Base-by-base conservation (phyloP, 1,284 basidiomycete genomes). In the Ceratobasidium sp. region DNA sequence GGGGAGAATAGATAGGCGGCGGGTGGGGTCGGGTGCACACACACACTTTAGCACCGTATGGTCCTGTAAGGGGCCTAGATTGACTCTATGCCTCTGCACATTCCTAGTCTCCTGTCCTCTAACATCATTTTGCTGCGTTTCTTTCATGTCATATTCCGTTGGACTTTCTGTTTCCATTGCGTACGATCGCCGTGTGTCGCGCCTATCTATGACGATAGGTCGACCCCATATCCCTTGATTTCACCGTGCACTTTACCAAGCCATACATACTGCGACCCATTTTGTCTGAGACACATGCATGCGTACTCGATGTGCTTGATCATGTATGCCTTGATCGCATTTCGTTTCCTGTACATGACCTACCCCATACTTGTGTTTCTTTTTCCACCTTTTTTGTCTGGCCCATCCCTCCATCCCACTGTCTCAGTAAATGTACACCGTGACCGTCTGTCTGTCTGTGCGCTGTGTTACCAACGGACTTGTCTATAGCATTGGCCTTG, bases 261-360 rank as follows among this genome's bases (percentile, higher is more conserved):
- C 60, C 53, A 44, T 11, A 41, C 36, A 41, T 41, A 11, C 29
- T 60, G 69, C 69, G 69, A 72, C 51, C 69, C 47, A 72, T 60
- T 62, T 65, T 72, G 69, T 72, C 69, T 62, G 69, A 51, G 69
- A 72, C 69, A 72, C 69, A 72, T 72, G 69, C 69, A 72, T 72
- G 47, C 69, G 69, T 62, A 72, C 69, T 62, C 69, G 69, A 72
- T 48, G 57, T 72, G 57, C 69, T 33, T 36, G 66, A 71, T 59
- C 66, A 59, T 71, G 66, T 59, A 71, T 71, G 66, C 57, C 48
- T n/a, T 60, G 69, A 62, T 72, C 57, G 69, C 69, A 72, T 62
- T 50, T 48, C 36, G 50, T 31, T 71, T 72, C 56, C 48, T 72
- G 56, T 62, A 72, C 51, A 72, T 72, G 50, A 65, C 50, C 44